Percentiles rank a stretch among this genome's conserved stretches.
These are phyloP conservation scores for Pontederia paniculata DNA, from an alignment of 176 grass and related monocot genomes.

Conservation along the genomic window DNA sequence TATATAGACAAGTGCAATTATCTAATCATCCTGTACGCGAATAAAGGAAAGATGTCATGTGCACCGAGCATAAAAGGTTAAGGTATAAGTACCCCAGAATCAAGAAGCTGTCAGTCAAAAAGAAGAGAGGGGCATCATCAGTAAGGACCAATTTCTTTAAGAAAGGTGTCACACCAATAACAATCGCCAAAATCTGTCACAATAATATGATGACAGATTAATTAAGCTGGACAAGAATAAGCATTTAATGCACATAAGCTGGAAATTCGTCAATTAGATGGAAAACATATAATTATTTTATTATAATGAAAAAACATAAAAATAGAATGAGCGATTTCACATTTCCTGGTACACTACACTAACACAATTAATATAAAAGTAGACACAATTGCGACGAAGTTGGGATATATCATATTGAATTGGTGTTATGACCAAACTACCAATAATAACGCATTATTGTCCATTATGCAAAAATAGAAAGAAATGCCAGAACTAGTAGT, in stretches of 20 bases:
- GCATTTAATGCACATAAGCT: neutral
- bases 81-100: conserved; percentile 78
- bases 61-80: neutral
- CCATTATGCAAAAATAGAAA: too few species aligned
- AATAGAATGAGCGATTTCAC: too few species aligned
- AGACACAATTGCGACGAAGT: too few species aligned
- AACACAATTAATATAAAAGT: too few species aligned
- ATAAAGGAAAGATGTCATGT: neutral
- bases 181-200: conserved; percentile 63
- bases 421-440: too few species aligned
- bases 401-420: too few species aligned
- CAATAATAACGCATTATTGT: too few species aligned
- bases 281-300: too few species aligned
- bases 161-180: conserved; percentile 60
- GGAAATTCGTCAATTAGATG: neutral
- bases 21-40: neutral
- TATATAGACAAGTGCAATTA: too few species aligned
- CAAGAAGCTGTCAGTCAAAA: conserved; percentile 99
- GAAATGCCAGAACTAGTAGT: too few species aligned
- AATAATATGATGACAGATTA: neutral
- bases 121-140: conserved; percentile 94
- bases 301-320: too few species aligned
- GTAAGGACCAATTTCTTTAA: conserved; percentile 85
- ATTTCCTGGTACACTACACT: too few species aligned
- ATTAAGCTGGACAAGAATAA: neutral